phyloP scores from a whole-genome alignment of 805 yeast species.

The Kuraishia molischiana region DNA sequence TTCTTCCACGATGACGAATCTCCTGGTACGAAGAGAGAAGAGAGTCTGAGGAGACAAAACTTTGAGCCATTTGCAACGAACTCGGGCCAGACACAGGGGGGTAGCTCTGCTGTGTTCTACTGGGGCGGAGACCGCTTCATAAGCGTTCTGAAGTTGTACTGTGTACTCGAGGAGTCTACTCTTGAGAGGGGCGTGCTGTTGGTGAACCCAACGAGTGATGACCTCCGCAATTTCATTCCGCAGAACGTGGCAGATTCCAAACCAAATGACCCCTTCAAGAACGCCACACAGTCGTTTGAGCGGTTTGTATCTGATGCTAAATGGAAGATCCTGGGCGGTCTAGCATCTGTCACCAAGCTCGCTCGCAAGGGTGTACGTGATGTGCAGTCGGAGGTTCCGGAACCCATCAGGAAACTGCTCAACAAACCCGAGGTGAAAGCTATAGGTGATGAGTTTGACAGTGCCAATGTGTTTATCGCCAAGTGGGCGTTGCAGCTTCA shows the following conservation, averaged over 20 bases:
- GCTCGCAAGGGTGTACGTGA: constrained; percentile 58
- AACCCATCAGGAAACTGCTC: constrained; percentile 46
- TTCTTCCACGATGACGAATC: constrained; percentile 91
- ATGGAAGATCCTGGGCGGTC: constrained; percentile 79
- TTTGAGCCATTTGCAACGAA: constrained; percentile 68
- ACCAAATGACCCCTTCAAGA: constrained; percentile 19
- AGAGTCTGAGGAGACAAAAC: constrained; percentile 44
- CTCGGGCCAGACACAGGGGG: constrained; percentile 19
- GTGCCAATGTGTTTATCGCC: constrained; percentile 85
- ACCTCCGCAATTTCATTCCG: constrained; percentile 49
- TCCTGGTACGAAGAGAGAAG: constrained; percentile 60
- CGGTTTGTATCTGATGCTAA: constrained; percentile 57
- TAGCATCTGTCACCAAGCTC: constrained; percentile 66
- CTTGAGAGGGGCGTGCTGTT: constrained; percentile 65
- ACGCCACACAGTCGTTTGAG: constrained; percentile 23
- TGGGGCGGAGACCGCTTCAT: constrained; percentile 93
- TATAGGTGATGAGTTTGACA: constrained; percentile 84
- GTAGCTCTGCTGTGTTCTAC: constrained; percentile 28
- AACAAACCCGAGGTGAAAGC: constrained; percentile 71
- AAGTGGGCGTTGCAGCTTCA: constrained; percentile 96
- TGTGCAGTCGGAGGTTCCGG: constrained; percentile 47
- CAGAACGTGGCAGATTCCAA: constrained; percentile 22
- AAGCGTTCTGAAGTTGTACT: constrained; percentile 38
- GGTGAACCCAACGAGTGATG: constrained; percentile 69
- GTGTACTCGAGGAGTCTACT: constrained; percentile 58